Evolutionary conservation across 2,329 filamentous ascomycete species (phyloP), one percentile per base, ranked within the genome.

Genomic region (Rutstroemia sp.): DNA sequence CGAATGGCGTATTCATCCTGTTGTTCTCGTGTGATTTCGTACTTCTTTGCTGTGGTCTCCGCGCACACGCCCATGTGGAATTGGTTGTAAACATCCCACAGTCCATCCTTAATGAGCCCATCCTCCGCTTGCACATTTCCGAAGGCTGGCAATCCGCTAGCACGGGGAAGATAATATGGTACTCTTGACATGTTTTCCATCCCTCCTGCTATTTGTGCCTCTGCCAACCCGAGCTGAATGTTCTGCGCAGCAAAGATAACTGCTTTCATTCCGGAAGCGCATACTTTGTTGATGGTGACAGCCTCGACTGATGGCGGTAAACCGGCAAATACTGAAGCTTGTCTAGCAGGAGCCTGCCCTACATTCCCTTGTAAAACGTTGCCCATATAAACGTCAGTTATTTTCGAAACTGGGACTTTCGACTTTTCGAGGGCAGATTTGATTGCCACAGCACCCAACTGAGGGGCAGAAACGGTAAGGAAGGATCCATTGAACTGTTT

Each of bases 111-210:
- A 69, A 97, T 87, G 66, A 99, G 74, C 0, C 92, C 94, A 68
- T 99, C 94, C 71, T 95, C 87, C 72, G 96, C 76, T 72, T 88
- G 88, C 64, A 94, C 78, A 66, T 96, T 84, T 37, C 94, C 94
- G 67, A 97, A 96, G 0, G 90, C 77, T 1, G 92, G 89, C 64
- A 94, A 78, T 60, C 87, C 82, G 67, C 84, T 89, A n/a, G 90
- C 83, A 34, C 94, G 84, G 7, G 88, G 84, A 30, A 95, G 75
- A 70, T 96, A 97, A 73, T 95, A 95, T 2, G 94, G 94, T 4
- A 96, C 90, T 41, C 88, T 82, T 5, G 89, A 89, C 94, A 99
- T 99, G 73, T 89, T 96, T 76, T 99, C 94, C 88, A 99, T 96
- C 54, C 94, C 94, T 60, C 94, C 94, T 1, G 94, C 94, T 7